phyloP scores from a whole-genome alignment of 371 early-diverging fungal genomes.

The Blastocladiella emersonii region DNA sequence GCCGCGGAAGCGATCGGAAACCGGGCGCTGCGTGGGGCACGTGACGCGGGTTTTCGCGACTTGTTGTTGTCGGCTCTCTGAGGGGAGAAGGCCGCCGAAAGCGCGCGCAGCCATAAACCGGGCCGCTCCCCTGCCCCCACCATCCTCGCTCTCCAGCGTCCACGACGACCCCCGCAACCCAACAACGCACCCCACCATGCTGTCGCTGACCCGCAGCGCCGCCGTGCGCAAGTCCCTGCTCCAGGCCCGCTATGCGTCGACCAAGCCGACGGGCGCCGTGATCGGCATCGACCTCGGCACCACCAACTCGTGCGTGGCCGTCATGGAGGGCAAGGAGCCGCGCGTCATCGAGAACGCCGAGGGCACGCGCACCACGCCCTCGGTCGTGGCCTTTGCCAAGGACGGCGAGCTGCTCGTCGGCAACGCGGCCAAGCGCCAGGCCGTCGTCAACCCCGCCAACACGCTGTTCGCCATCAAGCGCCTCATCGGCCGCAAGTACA shows the following conservation, averaged over 20 bases:
- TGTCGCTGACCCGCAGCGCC: neutral
- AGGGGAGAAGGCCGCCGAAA: too few species aligned
- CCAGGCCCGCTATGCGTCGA: neutral
- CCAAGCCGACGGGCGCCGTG: constrained; percentile 73
- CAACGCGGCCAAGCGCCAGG: constrained; percentile 88
- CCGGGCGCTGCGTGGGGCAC: too few species aligned
- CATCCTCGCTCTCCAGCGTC: too few species aligned
- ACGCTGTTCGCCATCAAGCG: constrained; percentile 93
- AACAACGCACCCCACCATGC: neutral
- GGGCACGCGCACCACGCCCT: constrained; percentile 95
- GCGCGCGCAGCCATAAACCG: too few species aligned
- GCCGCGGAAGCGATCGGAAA: too few species aligned
- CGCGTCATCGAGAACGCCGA: constrained; percentile 93
- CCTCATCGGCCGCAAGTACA: constrained; percentile 87
- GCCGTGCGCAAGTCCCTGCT: neutral
- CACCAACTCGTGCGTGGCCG: constrained; percentile 97
- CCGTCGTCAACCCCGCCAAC: constrained; percentile 86
- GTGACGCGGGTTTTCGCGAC: too few species aligned
- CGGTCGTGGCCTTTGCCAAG: constrained; percentile 87
- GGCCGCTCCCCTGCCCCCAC: too few species aligned
- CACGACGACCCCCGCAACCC: too few species aligned
- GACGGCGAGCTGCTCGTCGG: constrained; percentile 91
- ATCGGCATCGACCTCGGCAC: constrained; percentile 99
- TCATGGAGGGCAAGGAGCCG: constrained; percentile 94
- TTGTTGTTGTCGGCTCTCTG: too few species aligned